Evolutionary conservation across 768 basidiomycete species (phyloP), one percentile per base, ranked within the genome.

Genomic region (Mycena kentingensis): DNA sequence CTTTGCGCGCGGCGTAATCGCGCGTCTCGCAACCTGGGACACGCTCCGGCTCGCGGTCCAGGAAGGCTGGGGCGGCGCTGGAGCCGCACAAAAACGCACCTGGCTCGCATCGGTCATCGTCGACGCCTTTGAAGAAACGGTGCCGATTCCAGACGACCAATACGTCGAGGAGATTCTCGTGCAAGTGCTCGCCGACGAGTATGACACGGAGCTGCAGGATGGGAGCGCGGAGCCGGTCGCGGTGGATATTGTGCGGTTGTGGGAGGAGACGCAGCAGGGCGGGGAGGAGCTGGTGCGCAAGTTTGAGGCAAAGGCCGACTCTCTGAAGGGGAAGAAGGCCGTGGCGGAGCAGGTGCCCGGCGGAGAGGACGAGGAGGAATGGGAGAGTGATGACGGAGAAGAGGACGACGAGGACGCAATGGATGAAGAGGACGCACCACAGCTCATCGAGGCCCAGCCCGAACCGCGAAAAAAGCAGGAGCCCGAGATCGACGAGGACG

Each of bases 121-220:
- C 60, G 87, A 94, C 67, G 79, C 85, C 6, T 91, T 93, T 65
- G 87, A 90, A 61, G 68, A 77, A 41, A 77, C 78, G 54, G 53
- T 73, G 55, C 67, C 71, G 27, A 59, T 70, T 1, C 75, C 70
- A 5, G 93, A 95, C 61, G 80, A 79, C 22, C 76, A 83, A 60
- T 92, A 95, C 60, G 72, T 98, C 55, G 92, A 91, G 62, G 84
- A 90, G 46, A 74, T 88, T 57, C 75, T 98, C 13, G 74, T 89
- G 12, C 92, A 96, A 63, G 81, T 90, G 41, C 84, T 97, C 78
- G 75, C 76, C 7, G 92, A 97, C 61, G 95, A 97, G 64, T 98
- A 92, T 62, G 92, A 93, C 19, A 80, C 83, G 13, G 71, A 78
- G 11, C 71, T 98, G 21, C 93, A 97, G 58, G 96, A 98, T 62